Conservation (phyloP, 2,329 filamentous ascomycete genomes). For the Phaeomoniella chlamydospora region DNA sequence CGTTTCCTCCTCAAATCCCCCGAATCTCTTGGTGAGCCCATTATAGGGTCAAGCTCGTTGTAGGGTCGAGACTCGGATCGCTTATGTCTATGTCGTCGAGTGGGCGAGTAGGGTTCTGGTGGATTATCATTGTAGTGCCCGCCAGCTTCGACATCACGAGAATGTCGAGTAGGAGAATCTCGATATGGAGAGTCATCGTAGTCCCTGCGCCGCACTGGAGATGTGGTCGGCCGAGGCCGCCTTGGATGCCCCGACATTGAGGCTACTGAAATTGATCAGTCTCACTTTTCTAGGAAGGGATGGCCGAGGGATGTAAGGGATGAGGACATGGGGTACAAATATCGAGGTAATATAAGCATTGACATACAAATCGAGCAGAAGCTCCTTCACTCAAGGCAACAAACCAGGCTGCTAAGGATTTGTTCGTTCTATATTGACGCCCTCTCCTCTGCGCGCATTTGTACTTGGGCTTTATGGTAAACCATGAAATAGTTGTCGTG, state of each 20-base stretch:
- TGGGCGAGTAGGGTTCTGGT: conserved; percentile 18
- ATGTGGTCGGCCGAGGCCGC: conserved; percentile 46
- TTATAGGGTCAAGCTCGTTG: conserved; percentile 34
- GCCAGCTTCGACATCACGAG: conserved; percentile 57
- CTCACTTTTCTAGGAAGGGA: conserved; percentile 2
- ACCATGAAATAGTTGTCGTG: too few relatives aligned
- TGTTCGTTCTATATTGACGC: too few relatives aligned
- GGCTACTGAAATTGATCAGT: conserved; percentile 1
- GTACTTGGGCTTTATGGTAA: too few relatives aligned
- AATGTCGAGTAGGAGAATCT: conserved; percentile 53
- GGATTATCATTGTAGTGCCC: conserved; percentile 21
- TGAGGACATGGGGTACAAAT: neutral
- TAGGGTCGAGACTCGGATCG: conserved; percentile 20
- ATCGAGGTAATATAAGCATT: too few relatives aligned
- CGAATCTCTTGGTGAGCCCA: conserved; percentile 20
- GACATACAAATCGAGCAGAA: too few relatives aligned
- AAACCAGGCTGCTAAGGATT: too few relatives aligned
- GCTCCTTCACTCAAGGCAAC: too few relatives aligned
- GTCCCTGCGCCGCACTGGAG: conserved; percentile 39
- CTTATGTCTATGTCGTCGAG: conserved; percentile 22
- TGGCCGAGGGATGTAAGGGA: neutral
- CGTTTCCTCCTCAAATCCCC: conserved; percentile 56
- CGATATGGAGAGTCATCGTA: conserved; percentile 48
- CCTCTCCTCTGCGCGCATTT: too few relatives aligned
- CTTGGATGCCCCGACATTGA: conserved; percentile 35